Conservation (phyloP, 768 basidiomycete genomes). For the Leccinum incarnatum region DNA sequence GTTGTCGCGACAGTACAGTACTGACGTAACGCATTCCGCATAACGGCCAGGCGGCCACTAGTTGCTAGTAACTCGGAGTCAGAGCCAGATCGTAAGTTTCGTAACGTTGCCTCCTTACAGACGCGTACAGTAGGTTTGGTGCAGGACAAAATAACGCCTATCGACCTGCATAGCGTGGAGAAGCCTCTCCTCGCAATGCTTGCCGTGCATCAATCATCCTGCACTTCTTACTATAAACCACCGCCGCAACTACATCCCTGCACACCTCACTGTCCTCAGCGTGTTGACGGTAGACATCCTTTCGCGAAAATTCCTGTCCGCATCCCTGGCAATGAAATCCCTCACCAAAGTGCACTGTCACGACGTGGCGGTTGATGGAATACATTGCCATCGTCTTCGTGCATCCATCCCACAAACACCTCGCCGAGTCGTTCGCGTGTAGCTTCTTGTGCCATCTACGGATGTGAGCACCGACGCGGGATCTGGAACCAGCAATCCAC, state of each 20-base stretch:
- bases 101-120: background rate
- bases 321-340: constrained; percentile 7
- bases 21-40: too few relatives aligned
- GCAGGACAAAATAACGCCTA: background rate
- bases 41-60: too few relatives aligned
- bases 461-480: constrained; percentile 3
- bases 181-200: background rate
- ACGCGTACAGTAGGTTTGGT: background rate
- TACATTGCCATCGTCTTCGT: background rate
- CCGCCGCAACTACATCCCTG: background rate
- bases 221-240: constrained; percentile 1
- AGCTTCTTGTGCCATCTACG: constrained; percentile 6
- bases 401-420: constrained; percentile 9
- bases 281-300: constrained; percentile 10
- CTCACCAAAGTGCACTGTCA: constrained; percentile 7
- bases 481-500: constrained; percentile 10
- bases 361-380: constrained; percentile 10
- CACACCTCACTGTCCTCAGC: background rate
- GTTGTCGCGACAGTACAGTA: too few relatives aligned
- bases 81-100: too few relatives aligned
- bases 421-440: background rate
- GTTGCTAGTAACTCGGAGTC: too few relatives aligned
- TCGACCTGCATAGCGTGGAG: background rate
- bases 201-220: background rate
- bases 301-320: background rate